Base-by-base conservation (phyloP, 345 rosid genomes). In the Rhodomyrtus tomentosa region DNA sequence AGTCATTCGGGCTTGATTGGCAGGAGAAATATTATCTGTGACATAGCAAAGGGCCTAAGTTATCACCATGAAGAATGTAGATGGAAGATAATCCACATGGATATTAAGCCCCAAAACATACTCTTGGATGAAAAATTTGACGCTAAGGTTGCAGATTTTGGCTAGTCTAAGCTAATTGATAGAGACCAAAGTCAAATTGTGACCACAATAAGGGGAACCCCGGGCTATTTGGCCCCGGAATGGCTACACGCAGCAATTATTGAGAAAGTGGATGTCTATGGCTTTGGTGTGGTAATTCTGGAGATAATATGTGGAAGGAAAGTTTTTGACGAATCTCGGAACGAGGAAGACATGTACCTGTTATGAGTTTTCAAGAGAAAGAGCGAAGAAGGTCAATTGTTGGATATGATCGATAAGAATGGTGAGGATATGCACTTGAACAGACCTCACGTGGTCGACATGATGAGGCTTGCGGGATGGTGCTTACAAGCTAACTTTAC, bases 161-260 rank as follows among this genome's bases (percentile, higher is more conserved):
- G 82, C 80, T 25, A 76, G 85, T 51, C 86, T 1, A 84, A 84
- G 82, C 38, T 84, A 29, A 79, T 84, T 11, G 86, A 84, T 7
- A 38, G 82, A 27, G 73, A 84, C 72, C 50, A 84, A 14, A 80
- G 53, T 29, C 86, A 84, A 38, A 49, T 76, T 7, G 10, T 76
- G 53, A 73, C 82, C 1, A 79, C 73, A 21, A 79, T 84, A 73
- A 83, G 80, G 81, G 85, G 85, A 42, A 83, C 85, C 22, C 85
- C 81, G 1, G 81, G 85, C 16, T 83, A 84, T 55, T 74, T 84
- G 25, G 85, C 82, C 6, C 74, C 82, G 13, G 82, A 84, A 53
- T 73, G 85, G 82, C n/a, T 76, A 74, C 76, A 40, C 18, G 50
- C 72, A 16, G 18, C 42, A 15, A 40, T 84, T 32, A 54, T 72